These are phyloP conservation scores for Ceratonia siliqua DNA, from an alignment of 306 rosid genomes.

Conservation along the genomic window DNA sequence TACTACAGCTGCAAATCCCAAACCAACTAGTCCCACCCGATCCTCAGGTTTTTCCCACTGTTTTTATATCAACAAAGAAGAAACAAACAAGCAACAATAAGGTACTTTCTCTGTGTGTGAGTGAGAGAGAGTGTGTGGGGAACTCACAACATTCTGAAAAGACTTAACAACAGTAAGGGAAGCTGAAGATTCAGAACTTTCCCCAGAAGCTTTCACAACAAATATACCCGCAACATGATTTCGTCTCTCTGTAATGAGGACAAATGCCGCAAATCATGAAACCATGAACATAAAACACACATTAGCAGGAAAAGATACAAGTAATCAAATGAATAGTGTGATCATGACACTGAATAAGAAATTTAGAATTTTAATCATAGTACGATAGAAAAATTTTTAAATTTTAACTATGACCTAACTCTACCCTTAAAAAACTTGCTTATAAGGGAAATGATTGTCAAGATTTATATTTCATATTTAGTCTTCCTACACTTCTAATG, in stretches of 20 bases:
- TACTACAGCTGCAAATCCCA: slow-evolving; percentile 65
- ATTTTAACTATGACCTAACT: too few relatives aligned
- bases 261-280: slow-evolving; percentile 1
- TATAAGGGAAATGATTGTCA: too few relatives aligned
- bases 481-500: too few relatives aligned
- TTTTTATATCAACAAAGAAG: slow-evolving; percentile 19
- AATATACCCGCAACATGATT: slow-evolving; percentile 27
- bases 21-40: slow-evolving; percentile 54
- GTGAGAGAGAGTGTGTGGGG: neutral
- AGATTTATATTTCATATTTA: too few relatives aligned
- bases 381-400: too few relatives aligned
- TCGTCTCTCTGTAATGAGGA: slow-evolving; percentile 48
- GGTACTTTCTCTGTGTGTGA: neutral
- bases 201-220: slow-evolving; percentile 70
- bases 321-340: slow-evolving; percentile 21
- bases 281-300: neutral
- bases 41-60: slow-evolving; percentile 70
- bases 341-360: neutral
- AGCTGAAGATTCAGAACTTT: slow-evolving; percentile 72
- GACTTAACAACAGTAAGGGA: slow-evolving; percentile 68
- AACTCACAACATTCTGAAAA: slow-evolving; percentile 64
- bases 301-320: neutral
- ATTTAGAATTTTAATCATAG: too few relatives aligned
- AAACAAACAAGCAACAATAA: neutral
- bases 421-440: too few relatives aligned